These are phyloP conservation scores for Leptomonas pyrrhocoris DNA, from an alignment of 208 protist genomes.

Conservation along the genomic window DNA sequence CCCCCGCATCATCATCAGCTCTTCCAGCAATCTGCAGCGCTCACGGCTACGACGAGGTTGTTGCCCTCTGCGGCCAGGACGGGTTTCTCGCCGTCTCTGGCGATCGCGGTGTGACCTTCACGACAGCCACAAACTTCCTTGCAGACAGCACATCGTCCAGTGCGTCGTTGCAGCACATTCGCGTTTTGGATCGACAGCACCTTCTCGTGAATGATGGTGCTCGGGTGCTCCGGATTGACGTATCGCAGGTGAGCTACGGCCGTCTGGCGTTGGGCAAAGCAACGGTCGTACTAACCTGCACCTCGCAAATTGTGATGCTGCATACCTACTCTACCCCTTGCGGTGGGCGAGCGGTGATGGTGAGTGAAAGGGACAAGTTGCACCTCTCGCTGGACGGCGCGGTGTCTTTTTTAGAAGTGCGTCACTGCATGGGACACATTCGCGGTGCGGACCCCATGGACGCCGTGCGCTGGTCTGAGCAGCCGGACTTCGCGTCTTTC, in stretches of 20 bases:
- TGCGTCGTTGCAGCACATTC: constrained; percentile 13
- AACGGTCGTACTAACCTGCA: constrained; percentile 31
- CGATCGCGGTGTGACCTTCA: constrained; percentile 73
- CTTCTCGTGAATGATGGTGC: constrained; percentile 22
- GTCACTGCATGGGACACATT: constrained; percentile 65
- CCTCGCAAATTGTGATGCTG: constrained; percentile 29
- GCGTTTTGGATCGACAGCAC: constrained; percentile 24
- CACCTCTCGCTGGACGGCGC: constrained; percentile 70
- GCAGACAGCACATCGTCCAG: neutral
- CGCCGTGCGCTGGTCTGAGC: constrained; percentile 27
- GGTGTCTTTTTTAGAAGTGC: constrained; percentile 53
- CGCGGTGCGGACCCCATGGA: constrained; percentile 42
- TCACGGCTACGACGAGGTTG: constrained; percentile 40
- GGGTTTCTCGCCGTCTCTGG: constrained; percentile 67
- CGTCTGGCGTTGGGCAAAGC: constrained; percentile 15
- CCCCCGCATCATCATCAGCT: neutral
- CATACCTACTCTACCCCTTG: constrained; percentile 7
- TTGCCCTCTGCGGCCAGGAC: constrained; percentile 51
- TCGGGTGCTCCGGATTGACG: constrained; percentile 9
- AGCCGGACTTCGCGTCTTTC: constrained; percentile 22
- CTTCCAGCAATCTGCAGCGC: constrained; percentile 17
- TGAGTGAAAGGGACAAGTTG: constrained; percentile 51
- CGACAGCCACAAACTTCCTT: constrained; percentile 14
- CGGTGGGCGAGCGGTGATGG: constrained; percentile 38
- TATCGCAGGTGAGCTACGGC: constrained; percentile 10